Evolutionary conservation across 306 rosid genomes (phyloP).

Genomic region (Inga leiocalycina): DNA sequence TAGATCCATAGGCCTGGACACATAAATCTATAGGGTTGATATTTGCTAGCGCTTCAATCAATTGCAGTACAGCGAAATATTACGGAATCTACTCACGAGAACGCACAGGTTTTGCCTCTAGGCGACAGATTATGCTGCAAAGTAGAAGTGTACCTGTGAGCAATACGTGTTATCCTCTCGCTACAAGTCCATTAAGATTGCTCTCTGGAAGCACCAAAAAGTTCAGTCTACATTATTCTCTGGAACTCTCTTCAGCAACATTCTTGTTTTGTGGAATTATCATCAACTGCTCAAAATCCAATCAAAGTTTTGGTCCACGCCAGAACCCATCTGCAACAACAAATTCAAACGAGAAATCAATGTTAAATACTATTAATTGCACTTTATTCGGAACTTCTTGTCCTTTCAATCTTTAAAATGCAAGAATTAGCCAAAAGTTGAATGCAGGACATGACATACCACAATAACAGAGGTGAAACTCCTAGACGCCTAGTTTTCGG

Average conservation of each 20-base stretch:
- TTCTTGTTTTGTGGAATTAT: background rate
- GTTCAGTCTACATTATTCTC: background rate
- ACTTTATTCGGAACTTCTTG: background rate
- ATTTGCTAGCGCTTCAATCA: background rate
- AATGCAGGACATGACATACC: background rate
- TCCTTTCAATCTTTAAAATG: background rate
- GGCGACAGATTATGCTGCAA: background rate
- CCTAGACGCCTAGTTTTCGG: background rate
- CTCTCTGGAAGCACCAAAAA: background rate
- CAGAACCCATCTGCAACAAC: background rate
- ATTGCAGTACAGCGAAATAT: background rate
- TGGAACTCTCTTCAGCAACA: background rate
- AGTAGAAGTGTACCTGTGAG: background rate
- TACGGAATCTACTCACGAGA: slow-evolving; percentile 13
- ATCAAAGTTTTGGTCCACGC: background rate
- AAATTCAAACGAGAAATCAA: background rate
- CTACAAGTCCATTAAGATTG: background rate
- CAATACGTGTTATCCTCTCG: background rate
- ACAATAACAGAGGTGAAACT: background rate
- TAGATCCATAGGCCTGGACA: background rate
- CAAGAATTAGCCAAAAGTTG: background rate
- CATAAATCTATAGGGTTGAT: background rate
- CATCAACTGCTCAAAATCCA: background rate
- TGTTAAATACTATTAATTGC: background rate
- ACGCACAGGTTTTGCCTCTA: background rate